Base-by-base conservation (phyloP, 257 asterid genomes). In the Dorcoceras hygrometricum region DNA sequence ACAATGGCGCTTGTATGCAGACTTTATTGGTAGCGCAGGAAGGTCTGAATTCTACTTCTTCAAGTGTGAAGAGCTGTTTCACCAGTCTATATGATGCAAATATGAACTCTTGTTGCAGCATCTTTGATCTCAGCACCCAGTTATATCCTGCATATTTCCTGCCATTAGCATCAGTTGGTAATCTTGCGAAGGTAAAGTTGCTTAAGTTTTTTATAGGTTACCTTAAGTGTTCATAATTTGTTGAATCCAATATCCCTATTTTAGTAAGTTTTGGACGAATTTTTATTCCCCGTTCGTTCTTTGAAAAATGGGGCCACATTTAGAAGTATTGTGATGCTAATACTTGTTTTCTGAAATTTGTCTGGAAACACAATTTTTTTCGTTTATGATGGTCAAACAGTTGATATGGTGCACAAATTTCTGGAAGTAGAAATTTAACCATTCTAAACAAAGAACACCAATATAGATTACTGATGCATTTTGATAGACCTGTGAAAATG, bases 1-100 rank as follows among this genome's bases (percentile, higher is more conserved):
- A 71, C 99, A 93, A 60, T 93, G 99, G 99, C 94, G 99, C 76
- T 79, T 93, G 83, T 90, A 88, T 77, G 99, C 99, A 62, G 99
- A 93, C 78, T 88, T 93, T 77, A 75, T 93, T 70, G 99, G 99
- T 71, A 93, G 97, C 68, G 78, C 94, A 23, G 99, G 99, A 76
- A 88, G 99, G 99, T 93, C 27, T 29, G 70, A 23, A 59, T 56
- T 59, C 57, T 59, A 10, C 50, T 28, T 58, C 59, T 29, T 54
- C 63, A 26, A 39, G 62, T 55, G 53, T 56, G 43, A 23, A 26
- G 16, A 22, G 53, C 50, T 68, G 67, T 60, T 63, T 70, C 50
- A 59, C 61, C 12, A 25, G 23, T 23, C 46, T 27, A 29, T 65
- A 12, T 68, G 64, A 75, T 69, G 62, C 34, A 63, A 34, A 59